These are phyloP conservation scores for Euphorbia celastroides DNA, from an alignment of 441 rosid species.

Conservation along the genomic window DNA sequence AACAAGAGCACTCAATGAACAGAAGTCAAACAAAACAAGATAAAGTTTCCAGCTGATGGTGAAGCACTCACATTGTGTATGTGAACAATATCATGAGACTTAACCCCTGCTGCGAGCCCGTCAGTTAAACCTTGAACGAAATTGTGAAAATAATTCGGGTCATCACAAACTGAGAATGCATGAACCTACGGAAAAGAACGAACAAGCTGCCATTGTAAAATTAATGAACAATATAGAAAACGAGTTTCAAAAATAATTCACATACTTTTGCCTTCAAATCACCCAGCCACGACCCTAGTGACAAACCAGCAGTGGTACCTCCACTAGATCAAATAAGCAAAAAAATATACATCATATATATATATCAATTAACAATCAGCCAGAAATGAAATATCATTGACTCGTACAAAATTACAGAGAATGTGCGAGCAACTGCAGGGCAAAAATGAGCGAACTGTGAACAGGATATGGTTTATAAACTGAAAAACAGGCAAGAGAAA, in stretches of 20 bases:
- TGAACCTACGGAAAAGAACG: constrained; percentile 56
- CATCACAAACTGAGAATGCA: constrained; percentile 87
- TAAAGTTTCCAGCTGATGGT: neutral
- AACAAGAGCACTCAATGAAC: neutral
- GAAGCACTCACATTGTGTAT: constrained; percentile 63
- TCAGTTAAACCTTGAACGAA: constrained; percentile 77
- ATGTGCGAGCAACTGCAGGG: neutral
- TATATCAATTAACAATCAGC: neutral
- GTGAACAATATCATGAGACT: constrained; percentile 55
- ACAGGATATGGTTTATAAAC: neutral
- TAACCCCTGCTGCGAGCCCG: constrained; percentile 74
- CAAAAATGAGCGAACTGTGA: neutral
- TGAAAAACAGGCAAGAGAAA: constrained; percentile 19
- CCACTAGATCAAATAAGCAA: constrained; percentile 47
- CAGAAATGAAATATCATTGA: neutral
- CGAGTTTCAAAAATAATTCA: neutral
- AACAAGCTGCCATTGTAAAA: constrained; percentile 15
- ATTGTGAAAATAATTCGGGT: constrained; percentile 85
- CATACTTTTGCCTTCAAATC: constrained; percentile 74
- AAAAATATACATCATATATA: neutral
- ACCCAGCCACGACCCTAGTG: constrained; percentile 75
- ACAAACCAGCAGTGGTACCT: constrained; percentile 84
- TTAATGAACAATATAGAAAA: constrained; percentile 6
- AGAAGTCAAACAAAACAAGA: neutral
- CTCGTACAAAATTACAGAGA: neutral